A percentile compares a stretch with the other conserved stretches of the same genome.
Conservation (phyloP, 2,329 filamentous ascomycete genomes). For the Nigrospora oryzae region DNA sequence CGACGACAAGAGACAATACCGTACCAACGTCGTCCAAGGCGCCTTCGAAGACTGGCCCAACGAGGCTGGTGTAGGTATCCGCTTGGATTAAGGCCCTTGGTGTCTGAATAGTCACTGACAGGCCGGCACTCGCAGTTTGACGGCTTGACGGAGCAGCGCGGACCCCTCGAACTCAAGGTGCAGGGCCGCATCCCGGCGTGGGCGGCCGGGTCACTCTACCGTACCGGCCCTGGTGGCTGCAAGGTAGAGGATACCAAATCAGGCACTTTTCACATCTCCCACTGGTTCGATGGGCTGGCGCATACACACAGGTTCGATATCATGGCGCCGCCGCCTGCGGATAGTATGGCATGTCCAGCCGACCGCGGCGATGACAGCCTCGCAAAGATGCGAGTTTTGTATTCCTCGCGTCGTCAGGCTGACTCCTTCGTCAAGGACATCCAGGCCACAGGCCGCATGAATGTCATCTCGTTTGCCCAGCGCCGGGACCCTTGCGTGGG, state of each 20-base stretch:
- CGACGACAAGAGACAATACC: neutral
- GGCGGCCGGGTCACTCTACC: constrained; percentile 42
- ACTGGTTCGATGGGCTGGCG: constrained; percentile 52
- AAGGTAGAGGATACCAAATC: constrained; percentile 33
- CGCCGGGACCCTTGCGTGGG: neutral
- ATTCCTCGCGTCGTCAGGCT: constrained; percentile 44
- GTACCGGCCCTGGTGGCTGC: constrained; percentile 44
- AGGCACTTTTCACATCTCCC: constrained; percentile 33
- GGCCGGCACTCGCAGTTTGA: constrained; percentile 31
- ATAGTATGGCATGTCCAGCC: neutral
- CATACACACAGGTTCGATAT: constrained; percentile 48
- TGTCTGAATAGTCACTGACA: constrained; percentile 1
- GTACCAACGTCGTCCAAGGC: neutral
- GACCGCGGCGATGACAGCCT: constrained; percentile 1
- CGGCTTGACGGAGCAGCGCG: constrained; percentile 36
- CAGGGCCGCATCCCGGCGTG: constrained; percentile 43
- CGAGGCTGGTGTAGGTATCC: constrained; percentile 26
- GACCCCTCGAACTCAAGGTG: constrained; percentile 38
- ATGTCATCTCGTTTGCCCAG: neutral
- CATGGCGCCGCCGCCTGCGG: constrained; percentile 20
- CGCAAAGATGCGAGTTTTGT: constrained; percentile 30
- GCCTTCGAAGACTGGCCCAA: constrained; percentile 32
- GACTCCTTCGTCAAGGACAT: constrained; percentile 24
- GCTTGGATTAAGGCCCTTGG: neutral
- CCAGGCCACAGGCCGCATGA: neutral